Conservation (phyloP, 192 early-diverging fungal genomes). For the Piromyces sp. region DNA sequence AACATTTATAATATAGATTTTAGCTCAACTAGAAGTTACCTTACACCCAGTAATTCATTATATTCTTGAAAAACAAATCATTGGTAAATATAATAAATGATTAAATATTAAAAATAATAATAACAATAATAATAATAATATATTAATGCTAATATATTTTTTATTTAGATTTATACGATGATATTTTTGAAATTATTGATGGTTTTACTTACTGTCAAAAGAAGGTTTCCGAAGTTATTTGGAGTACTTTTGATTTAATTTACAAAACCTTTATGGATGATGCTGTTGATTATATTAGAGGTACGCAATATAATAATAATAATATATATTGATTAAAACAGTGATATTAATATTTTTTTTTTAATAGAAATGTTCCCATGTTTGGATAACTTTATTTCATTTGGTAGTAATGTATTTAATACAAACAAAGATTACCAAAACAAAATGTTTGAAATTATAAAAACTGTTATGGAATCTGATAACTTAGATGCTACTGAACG, state of each 20-base stretch:
- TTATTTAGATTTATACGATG: slow-evolving; percentile 59
- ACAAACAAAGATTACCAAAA: slow-evolving; percentile 46
- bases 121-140: no score
- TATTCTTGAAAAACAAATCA: slow-evolving; percentile 55
- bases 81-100: slow-evolving; percentile 15
- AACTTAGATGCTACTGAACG: slow-evolving; percentile 58
- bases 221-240: slow-evolving; percentile 63
- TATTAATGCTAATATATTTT: neutral
- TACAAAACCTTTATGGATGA: slow-evolving; percentile 62
- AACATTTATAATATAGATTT: slow-evolving; percentile 17
- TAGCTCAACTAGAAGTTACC: slow-evolving; percentile 60
- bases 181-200: slow-evolving; percentile 78
- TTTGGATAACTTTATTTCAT: slow-evolving; percentile 78
- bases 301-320: neutral
- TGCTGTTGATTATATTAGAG: slow-evolving; percentile 69
- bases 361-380: slow-evolving; percentile 63
- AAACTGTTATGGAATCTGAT: slow-evolving; percentile 65
- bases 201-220: slow-evolving; percentile 70
- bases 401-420: slow-evolving; percentile 62
- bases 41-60: slow-evolving; percentile 60
- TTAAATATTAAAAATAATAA: neutral
- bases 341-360: no score
- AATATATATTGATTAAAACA: no score
- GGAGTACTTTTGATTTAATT: slow-evolving; percentile 62
- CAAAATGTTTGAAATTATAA: slow-evolving; percentile 67